Conservation (phyloP, 2,329 filamentous ascomycete genomes). For the Aspergillus chevalieri region DNA sequence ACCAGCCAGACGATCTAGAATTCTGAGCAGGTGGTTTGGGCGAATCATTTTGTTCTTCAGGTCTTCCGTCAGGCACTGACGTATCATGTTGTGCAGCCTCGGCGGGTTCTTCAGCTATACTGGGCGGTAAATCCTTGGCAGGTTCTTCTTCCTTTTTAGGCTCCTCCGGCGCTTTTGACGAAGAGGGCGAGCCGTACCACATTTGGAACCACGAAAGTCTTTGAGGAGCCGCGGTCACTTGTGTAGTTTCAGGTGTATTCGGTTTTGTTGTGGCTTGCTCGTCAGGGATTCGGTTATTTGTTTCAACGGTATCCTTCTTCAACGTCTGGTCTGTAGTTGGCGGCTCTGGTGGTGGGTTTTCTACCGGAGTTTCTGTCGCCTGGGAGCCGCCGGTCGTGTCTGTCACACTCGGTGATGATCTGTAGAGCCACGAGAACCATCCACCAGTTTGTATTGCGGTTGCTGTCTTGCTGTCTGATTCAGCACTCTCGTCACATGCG, state of each 20-base stretch:
- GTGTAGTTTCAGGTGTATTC: constrained; percentile 1
- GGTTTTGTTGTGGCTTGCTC: constrained; percentile 6
- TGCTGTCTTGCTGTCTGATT: constrained; percentile 5
- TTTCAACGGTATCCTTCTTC: constrained; percentile 7
- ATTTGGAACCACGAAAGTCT: constrained; percentile 43
- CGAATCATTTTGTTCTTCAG: constrained; percentile 13
- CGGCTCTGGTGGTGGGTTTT: constrained; percentile 2
- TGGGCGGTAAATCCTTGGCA: constrained; percentile 8
- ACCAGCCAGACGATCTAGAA: constrained; percentile 33
- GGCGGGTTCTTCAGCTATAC: constrained; percentile 9
- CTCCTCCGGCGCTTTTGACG: constrained; percentile 20
- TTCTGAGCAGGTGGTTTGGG: constrained; percentile 16
- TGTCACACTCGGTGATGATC: constrained; percentile 12
- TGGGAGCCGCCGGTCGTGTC: constrained; percentile 5
- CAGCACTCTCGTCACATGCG: constrained; percentile 4
- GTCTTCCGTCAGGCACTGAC: constrained; percentile 4
- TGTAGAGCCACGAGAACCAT: constrained; percentile 37
- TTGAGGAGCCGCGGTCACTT: constrained; percentile 16
- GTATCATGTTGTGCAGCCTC: constrained; percentile 1
- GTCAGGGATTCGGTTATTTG: constrained; percentile 4
- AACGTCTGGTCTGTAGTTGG: constrained; percentile 5
- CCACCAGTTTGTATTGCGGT: constrained; percentile 17
- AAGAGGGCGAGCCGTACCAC: constrained; percentile 30
- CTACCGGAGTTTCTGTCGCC: constrained; percentile 7
- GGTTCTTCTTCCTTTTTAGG: constrained; percentile 16